Conservation (phyloP, 495 filamentous ascomycete species). For the Penicillium desertorum region DNA sequence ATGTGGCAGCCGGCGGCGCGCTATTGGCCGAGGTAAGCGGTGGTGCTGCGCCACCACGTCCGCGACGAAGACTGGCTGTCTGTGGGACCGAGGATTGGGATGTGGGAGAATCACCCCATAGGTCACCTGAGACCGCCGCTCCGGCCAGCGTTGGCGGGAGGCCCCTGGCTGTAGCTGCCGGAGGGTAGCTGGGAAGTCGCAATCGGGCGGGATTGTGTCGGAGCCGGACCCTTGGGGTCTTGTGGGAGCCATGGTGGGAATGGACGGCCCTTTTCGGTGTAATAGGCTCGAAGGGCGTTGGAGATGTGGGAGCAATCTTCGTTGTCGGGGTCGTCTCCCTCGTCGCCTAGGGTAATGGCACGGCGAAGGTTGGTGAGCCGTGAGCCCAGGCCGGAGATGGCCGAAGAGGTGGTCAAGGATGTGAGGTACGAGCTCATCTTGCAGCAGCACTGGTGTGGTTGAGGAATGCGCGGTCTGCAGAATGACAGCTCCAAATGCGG, state of each 20-base stretch:
- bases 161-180: constrained; percentile 43
- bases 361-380: constrained; percentile 78
- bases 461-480: constrained; percentile 8
- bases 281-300: constrained; percentile 92
- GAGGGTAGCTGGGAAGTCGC: constrained; percentile 51
- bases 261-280: constrained; percentile 79
- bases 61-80: constrained; percentile 56
- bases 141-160: constrained; percentile 33
- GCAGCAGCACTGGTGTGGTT: constrained; percentile 8
- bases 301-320: constrained; percentile 95
- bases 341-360: constrained; percentile 76
- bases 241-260: constrained; percentile 89
- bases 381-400: constrained; percentile 73
- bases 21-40: constrained; percentile 25
- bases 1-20: constrained; percentile 21
- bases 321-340: constrained; percentile 74
- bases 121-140: constrained; percentile 64
- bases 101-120: constrained; percentile 72
- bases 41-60: constrained; percentile 31
- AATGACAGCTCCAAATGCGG: constrained; percentile 23
- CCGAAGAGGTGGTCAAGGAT: constrained; percentile 58
- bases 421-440: constrained; percentile 79
- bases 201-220: constrained; percentile 52
- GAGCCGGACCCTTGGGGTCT: constrained; percentile 71
- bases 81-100: constrained; percentile 46